A percentile compares a stretch with the other conserved stretches of the same genome.
These are phyloP conservation scores for Maudiozyma serrabonitensis DNA, from an alignment of 805 yeast species.

Conservation along the genomic window DNA sequence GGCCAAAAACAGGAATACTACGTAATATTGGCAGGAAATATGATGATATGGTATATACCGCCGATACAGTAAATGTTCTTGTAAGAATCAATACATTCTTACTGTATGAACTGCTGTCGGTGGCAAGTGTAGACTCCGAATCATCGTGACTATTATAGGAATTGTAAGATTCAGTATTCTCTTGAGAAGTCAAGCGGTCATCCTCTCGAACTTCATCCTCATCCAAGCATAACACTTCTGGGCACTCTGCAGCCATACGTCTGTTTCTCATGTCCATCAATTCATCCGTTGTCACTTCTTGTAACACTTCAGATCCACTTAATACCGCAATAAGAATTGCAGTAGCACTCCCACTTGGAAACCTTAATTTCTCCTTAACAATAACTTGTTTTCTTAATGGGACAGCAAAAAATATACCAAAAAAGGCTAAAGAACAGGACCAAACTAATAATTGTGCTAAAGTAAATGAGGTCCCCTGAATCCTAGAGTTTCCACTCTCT, in stretches of 20 bases:
- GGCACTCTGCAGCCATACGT: conserved; percentile 17
- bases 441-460: conserved; percentile 57
- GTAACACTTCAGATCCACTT: conserved; percentile 53
- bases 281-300: conserved; percentile 26
- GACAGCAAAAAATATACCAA: conserved; percentile 92
- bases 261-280: conserved; percentile 28
- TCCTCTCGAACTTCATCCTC: conserved; percentile 2
- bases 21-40: conserved; percentile 66
- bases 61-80: conserved; percentile 56
- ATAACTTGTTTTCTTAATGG: conserved; percentile 81
- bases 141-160: background rate
- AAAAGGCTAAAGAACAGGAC: conserved; percentile 81
- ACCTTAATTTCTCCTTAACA: conserved; percentile 76
- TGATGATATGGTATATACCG: conserved; percentile 60
- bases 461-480: conserved; percentile 29
- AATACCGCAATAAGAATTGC: conserved; percentile 85
- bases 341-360: conserved; percentile 94
- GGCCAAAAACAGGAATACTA: conserved; percentile 70
- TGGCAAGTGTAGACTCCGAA: background rate
- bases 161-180: background rate
- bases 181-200: background rate
- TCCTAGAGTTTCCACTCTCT: conserved; percentile 53
- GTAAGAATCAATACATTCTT: conserved; percentile 53
- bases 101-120: conserved; percentile 8
- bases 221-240: conserved; percentile 18